These are phyloP conservation scores for Macrocybe gigantea DNA, from an alignment of 768 basidiomycete species.

Conservation along the genomic window DNA sequence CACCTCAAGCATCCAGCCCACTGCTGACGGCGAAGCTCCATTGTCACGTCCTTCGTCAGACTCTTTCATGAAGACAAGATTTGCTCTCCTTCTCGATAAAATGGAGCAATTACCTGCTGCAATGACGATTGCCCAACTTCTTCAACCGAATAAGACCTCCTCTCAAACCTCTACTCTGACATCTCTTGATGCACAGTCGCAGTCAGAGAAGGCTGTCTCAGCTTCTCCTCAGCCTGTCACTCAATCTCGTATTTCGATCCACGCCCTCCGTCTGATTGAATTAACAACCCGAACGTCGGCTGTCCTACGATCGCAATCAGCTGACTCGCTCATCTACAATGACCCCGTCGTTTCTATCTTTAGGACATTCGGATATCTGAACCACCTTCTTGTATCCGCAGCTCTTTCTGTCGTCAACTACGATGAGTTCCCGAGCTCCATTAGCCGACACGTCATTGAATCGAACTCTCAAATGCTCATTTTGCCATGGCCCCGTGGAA, in stretches of 20 bases:
- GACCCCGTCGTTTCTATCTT: conserved; percentile 73
- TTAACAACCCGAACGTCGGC: conserved; percentile 85
- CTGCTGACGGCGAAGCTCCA: conserved; percentile 8
- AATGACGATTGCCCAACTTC: conserved; percentile 76
- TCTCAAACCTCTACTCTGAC: conserved; percentile 2
- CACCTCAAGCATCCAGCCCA: neutral
- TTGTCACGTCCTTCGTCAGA: conserved; percentile 14
- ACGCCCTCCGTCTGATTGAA: conserved; percentile 86
- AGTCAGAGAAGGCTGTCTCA: conserved; percentile 11
- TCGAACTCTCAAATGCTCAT: conserved; percentile 68
- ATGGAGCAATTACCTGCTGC: conserved; percentile 76
- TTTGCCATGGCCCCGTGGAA: conserved; percentile 72
- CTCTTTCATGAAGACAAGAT: conserved; percentile 46
- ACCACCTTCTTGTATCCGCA: conserved; percentile 58
- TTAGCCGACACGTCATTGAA: conserved; percentile 54
- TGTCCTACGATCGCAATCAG: conserved; percentile 75
- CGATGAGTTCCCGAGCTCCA: conserved; percentile 64
- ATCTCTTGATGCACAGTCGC: conserved; percentile 24
- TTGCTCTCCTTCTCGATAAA: conserved; percentile 74
- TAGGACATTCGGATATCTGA: conserved; percentile 72
- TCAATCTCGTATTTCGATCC: conserved; percentile 37
- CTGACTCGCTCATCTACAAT: conserved; percentile 59
- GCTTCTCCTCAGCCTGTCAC: neutral
- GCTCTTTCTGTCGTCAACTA: conserved; percentile 72
- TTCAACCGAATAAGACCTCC: conserved; percentile 33